Base-by-base conservation (phyloP, 2,329 filamentous ascomycete genomes). In the Neurospora sp. region DNA sequence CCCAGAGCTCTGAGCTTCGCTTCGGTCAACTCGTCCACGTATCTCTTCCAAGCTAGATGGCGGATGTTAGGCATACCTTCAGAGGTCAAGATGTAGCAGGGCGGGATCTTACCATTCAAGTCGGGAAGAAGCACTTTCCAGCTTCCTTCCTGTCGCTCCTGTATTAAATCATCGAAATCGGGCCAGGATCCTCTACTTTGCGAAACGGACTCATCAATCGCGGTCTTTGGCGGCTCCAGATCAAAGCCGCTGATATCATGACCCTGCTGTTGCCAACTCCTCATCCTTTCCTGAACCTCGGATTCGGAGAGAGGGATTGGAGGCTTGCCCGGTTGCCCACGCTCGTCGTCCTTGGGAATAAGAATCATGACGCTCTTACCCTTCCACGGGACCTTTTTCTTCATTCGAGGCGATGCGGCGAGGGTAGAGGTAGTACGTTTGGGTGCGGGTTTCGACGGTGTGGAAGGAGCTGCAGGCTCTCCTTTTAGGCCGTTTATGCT, bases 1-100 rank as follows among this genome's bases (percentile, higher is more conserved):
- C 96, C 96, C 69, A 99, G 85, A 68, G 95, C 94, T 72, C 93
- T 90, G 68, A 99, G 84, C 81, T 97, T 99, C 72, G 95, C 93
- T 81, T 99, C 96, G 74, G 92, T 89, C 42, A 98, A 83, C 74
- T 91, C 90, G 69, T 91, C 87, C 71, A 94, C 91, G 79, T 98
- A 97, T 36, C 89, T 84, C 76, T 93, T 91, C 87, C 87, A 89
- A 1, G 86, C 85, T 85, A 70, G n/a, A 67, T 36, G 6, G 1
- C 67, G 36, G 4, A 9, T 38, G 46, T 76, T 75, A 76, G 76
- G 68, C 68, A 33, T 10, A 66, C 8, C 11, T 33, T 42, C n/a
- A 33, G 10, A 11, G 1, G 10, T 19, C 15, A 68, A 5, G 38
- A 8, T 66, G 36, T 58, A 23, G 36, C 23, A 62, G 28, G 1